phyloP scores from a whole-genome alignment of 352 stramenopile species.

The Phytophthora tubulina region DNA sequence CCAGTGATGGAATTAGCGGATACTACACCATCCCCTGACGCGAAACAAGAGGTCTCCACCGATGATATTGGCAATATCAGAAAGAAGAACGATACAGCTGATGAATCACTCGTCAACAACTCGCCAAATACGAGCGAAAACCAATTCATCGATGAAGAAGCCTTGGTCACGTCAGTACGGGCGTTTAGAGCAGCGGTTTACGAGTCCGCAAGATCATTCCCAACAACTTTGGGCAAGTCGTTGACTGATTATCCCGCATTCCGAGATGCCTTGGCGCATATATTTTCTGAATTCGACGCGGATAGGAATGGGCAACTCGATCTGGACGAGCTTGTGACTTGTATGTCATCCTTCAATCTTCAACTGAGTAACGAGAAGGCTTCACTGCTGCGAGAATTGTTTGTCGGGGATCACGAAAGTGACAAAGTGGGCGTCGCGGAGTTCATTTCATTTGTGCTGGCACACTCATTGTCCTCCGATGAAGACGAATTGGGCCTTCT shows the following conservation, averaged over 20 bases:
- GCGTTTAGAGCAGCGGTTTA: conserved; percentile 54
- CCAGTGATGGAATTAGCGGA: not conserved
- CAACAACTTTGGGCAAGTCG: conserved; percentile 37
- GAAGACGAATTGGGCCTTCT: conserved; percentile 64
- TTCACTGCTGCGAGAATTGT: conserved; percentile 64
- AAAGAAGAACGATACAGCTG: not conserved
- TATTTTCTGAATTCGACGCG: conserved; percentile 68
- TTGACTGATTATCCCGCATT: conserved; percentile 59
- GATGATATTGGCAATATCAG: not conserved
- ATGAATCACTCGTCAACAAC: not conserved
- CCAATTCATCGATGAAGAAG: conserved; percentile 39
- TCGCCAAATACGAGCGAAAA: not conserved
- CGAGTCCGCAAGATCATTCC: conserved; percentile 43
- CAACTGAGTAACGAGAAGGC: conserved; percentile 51
- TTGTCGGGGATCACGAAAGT: conserved; percentile 44
- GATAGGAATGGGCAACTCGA: conserved; percentile 67
- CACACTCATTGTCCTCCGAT: conserved; percentile 28
- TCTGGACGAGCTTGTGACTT: conserved; percentile 57
- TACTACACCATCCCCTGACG: not conserved
- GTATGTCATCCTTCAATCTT: conserved; percentile 64
- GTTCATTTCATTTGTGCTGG: conserved; percentile 81
- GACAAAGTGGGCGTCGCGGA: conserved; percentile 64
- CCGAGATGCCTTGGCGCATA: conserved; percentile 54
- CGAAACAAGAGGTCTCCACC: not conserved
- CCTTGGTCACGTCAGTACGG: conserved; percentile 45